Evolutionary conservation across 2,329 filamentous ascomycete genomes (phyloP).

Genomic region (Sporothrix pallida): DNA sequence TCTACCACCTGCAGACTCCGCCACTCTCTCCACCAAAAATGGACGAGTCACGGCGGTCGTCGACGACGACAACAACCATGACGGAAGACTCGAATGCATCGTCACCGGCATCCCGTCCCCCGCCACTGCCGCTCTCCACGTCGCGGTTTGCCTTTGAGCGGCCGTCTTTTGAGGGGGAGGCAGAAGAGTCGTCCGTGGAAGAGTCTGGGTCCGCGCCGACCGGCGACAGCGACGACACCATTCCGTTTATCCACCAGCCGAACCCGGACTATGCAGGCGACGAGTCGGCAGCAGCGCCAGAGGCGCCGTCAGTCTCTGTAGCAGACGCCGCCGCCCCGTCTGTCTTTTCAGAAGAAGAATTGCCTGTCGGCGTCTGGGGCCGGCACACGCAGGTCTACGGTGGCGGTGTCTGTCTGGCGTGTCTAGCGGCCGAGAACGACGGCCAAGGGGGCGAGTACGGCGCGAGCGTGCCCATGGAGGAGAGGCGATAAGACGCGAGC

Average conservation of each 20-base stretch:
- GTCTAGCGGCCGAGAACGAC: conserved; percentile 55
- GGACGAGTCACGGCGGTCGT: not conserved
- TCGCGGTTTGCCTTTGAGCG: conserved; percentile 23
- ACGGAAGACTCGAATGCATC: not conserved
- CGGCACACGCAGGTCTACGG: conserved; percentile 66
- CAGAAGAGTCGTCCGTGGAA: not conserved
- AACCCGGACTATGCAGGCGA: conserved; percentile 53
- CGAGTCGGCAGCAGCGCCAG: too few species aligned
- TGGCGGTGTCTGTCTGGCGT: conserved; percentile 63
- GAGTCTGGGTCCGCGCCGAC: not conserved
- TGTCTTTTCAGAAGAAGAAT: too few species aligned
- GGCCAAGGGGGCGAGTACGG: conserved; percentile 60
- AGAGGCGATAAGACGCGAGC: conserved; percentile 44
- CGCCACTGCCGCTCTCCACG: conserved; percentile 24
- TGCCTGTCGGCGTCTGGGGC: conserved; percentile 51
- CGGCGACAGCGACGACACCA: not conserved
- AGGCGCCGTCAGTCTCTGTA: not conserved
- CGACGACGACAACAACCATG: not conserved
- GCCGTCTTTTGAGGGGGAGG: not conserved
- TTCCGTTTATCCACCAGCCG: conserved; percentile 55
- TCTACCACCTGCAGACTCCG: conserved; percentile 12
- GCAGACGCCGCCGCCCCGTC: not conserved
- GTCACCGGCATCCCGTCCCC: conserved; percentile 3
- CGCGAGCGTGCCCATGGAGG: conserved; percentile 58
- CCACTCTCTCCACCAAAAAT: not conserved